Conservation (phyloP, 768 basidiomycete species). For the Tephrocybe sp. region DNA sequence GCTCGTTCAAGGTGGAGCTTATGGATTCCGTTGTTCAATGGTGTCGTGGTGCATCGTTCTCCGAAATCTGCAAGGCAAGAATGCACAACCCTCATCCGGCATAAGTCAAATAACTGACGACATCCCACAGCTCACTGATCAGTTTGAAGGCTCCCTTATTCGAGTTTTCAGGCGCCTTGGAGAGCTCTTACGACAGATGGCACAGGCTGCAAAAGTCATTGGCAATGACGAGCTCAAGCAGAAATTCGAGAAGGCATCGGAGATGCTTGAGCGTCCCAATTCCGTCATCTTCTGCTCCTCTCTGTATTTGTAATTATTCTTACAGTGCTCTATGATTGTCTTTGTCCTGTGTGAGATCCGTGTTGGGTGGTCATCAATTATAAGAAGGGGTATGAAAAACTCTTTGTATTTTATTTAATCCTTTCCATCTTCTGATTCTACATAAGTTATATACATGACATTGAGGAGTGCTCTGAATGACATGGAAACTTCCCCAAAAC, state of each 20-base stretch:
- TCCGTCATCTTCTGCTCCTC: conserved; percentile 92
- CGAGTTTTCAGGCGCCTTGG: conserved; percentile 93
- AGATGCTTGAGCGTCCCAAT: conserved; percentile 91
- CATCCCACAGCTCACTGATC: conserved; percentile 79
- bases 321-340: too few relatives aligned
- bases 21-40: conserved; percentile 98
- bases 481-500: too few relatives aligned
- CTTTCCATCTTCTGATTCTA: too few relatives aligned
- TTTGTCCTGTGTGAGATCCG: too few relatives aligned
- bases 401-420: too few relatives aligned
- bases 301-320: conserved; percentile 77
- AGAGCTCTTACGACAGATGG: conserved; percentile 95
- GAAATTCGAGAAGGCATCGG: conserved; percentile 88
- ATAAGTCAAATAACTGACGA: background rate
- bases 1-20: conserved; percentile 96
- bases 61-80: conserved; percentile 91
- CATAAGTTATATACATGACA: too few relatives aligned
- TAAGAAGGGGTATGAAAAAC: too few relatives aligned
- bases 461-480: too few relatives aligned
- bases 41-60: conserved; percentile 97
- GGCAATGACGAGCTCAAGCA: conserved; percentile 92
- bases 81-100: background rate
- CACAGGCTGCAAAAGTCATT: conserved; percentile 91
- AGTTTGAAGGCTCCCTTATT: conserved; percentile 96
- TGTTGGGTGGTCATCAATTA: too few relatives aligned